Evolutionary conservation across 1,284 basidiomycete species (phyloP).

Genomic region (Anthracocystis walkeri): DNA sequence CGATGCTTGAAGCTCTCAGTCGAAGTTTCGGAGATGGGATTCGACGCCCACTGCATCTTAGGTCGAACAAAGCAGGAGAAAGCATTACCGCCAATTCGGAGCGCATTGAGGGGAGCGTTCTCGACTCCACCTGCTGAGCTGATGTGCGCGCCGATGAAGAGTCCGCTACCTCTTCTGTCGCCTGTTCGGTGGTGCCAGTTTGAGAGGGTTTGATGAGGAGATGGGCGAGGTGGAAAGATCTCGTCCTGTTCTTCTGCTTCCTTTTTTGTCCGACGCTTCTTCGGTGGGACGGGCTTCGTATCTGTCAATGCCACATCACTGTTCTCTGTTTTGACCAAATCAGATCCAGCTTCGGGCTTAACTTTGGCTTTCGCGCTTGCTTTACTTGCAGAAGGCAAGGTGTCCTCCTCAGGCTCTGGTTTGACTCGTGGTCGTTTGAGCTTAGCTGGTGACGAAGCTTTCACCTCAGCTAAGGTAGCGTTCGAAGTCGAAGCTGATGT

Average conservation of each 20-base stretch:
- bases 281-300: slow-evolving; percentile 6
- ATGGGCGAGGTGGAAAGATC: slow-evolving; percentile 27
- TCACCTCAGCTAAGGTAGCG: not conserved
- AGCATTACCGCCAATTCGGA: slow-evolving; percentile 77
- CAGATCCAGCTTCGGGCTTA: not conserved
- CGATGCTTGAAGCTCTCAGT: slow-evolving; percentile 67
- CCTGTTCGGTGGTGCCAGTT: not conserved
- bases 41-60: slow-evolving; percentile 82
- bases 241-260: slow-evolving; percentile 16
- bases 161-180: slow-evolving; percentile 21
- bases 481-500: not conserved
- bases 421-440: slow-evolving; percentile 20
- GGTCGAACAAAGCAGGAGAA: slow-evolving; percentile 87
- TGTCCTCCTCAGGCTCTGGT: not conserved
- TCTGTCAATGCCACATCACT: not conserved
- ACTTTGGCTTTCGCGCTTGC: slow-evolving; percentile 1
- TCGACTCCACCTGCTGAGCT: slow-evolving; percentile 83
- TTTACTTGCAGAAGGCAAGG: not conserved
- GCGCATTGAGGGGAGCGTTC: slow-evolving; percentile 78
- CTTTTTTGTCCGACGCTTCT: slow-evolving; percentile 29
- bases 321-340: slow-evolving; percentile 4
- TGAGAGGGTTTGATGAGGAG: not conserved
- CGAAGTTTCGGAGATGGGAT: slow-evolving; percentile 74
- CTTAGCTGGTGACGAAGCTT: not conserved
- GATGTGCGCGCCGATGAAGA: slow-evolving; percentile 80